Percentiles rank a stretch among this genome's conserved stretches.
Conservation (phyloP, 495 filamentous ascomycete genomes). For the Penicillium samsonianum region DNA sequence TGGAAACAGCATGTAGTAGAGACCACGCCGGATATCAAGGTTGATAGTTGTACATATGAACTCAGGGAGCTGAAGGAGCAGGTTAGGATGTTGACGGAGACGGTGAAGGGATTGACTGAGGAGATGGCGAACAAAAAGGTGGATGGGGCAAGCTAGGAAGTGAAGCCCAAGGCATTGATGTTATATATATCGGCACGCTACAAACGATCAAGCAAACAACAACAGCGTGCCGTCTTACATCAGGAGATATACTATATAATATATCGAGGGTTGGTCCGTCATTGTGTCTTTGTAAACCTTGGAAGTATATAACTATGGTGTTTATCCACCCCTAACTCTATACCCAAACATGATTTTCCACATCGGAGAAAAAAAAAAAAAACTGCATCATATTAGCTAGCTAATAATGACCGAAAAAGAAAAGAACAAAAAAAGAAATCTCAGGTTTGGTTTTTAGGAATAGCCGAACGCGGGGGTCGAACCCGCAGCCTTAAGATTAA, state of each 20-base stretch:
- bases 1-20: conserved; percentile 76
- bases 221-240: no score
- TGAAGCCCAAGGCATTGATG: no score
- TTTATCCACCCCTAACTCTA: no score
- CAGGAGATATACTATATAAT: no score
- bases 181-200: not conserved
- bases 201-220: not conserved
- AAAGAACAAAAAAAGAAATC: conserved; percentile 24
- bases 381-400: not conserved
- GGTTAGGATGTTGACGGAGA: conserved; percentile 64
- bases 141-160: not conserved
- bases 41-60: conserved; percentile 68
- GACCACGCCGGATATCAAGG: conserved; percentile 75
- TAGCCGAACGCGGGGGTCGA: conserved; percentile 60
- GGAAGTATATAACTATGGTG: no score
- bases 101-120: conserved; percentile 50
- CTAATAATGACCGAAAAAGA: not conserved
- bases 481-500: conserved; percentile 64
- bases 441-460: conserved; percentile 23
- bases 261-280: no score
- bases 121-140: conserved; percentile 14
- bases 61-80: conserved; percentile 67
- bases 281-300: no score
- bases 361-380: no score
- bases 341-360: no score